These are phyloP conservation scores for Aspergillus chevalieri DNA, from an alignment of 2,329 filamentous ascomycete genomes.

Conservation along the genomic window DNA sequence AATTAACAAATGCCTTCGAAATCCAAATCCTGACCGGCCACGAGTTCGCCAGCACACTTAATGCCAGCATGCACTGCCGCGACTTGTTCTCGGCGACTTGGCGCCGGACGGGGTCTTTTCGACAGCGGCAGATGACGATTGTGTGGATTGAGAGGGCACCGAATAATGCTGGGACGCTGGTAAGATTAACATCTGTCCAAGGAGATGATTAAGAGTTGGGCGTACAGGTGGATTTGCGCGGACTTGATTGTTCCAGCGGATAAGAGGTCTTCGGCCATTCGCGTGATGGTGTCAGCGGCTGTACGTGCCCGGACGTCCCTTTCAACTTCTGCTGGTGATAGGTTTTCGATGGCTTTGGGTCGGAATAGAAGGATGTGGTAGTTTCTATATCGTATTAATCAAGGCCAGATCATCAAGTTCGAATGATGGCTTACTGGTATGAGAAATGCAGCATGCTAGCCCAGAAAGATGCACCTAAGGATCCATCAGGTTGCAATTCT, in stretches of 20 bases:
- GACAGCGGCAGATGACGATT: constrained; percentile 15
- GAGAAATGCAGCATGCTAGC: constrained; percentile 7
- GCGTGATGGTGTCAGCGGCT: constrained; percentile 14
- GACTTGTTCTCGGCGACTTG: constrained; percentile 20
- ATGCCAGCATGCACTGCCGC: constrained; percentile 18
- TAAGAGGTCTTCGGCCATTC: constrained; percentile 16
- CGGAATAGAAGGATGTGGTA: constrained; percentile 7
- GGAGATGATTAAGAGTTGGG: neutral
- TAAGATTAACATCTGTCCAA: neutral
- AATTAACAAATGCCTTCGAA: constrained; percentile 11
- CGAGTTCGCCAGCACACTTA: constrained; percentile 10
- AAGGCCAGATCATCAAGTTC: no score
- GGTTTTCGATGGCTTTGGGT: constrained; percentile 5
- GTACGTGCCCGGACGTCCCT: constrained; percentile 5
- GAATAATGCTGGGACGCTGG: constrained; percentile 17
- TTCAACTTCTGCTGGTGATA: constrained; percentile 1
- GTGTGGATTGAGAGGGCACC: constrained; percentile 20
- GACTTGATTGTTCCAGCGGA: constrained; percentile 6
- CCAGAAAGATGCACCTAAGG: constrained; percentile 4
- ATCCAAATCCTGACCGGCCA: constrained; percentile 24
- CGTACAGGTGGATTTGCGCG: constrained; percentile 8
- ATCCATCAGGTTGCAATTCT: neutral
- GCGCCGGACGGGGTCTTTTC: constrained; percentile 12
- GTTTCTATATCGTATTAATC: neutral
- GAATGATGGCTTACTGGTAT: constrained; percentile 1